phyloP scores from a whole-genome alignment of 495 filamentous ascomycete genomes.

The Thermothielavioides terrestris region DNA sequence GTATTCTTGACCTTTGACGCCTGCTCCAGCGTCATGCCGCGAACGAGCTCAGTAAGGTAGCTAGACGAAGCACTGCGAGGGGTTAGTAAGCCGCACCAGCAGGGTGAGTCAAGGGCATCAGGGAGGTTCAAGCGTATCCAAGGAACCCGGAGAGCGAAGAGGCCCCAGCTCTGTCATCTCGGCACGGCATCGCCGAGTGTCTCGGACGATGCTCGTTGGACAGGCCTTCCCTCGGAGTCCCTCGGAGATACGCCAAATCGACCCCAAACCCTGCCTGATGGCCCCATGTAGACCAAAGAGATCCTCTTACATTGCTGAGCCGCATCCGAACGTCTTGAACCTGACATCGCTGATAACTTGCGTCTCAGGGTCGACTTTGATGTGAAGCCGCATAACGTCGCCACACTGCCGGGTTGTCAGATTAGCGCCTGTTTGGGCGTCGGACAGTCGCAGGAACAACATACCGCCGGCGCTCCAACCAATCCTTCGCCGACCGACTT shows the following conservation, averaged over 20 bases:
- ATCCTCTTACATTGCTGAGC: slow-evolving; percentile 62
- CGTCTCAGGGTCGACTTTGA: slow-evolving; percentile 82
- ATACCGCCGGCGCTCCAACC: slow-evolving; percentile 79
- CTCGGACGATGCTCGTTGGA: too few relatives aligned
- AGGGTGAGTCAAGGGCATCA: too few relatives aligned
- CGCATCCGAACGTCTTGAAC: slow-evolving; percentile 91
- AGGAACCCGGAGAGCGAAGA: too few relatives aligned
- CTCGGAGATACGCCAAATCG: neutral
- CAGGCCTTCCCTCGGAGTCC: too few relatives aligned
- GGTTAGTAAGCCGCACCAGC: slow-evolving; percentile 18
- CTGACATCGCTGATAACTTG: slow-evolving; percentile 90
- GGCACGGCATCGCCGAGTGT: too few relatives aligned
- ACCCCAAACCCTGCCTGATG: neutral
- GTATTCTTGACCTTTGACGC: slow-evolving; percentile 88
- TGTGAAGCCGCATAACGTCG: slow-evolving; percentile 99
- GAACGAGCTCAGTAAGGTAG: slow-evolving; percentile 86
- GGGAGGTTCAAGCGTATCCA: too few relatives aligned
- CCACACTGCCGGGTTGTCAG: slow-evolving; percentile 46
- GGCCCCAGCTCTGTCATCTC: too few relatives aligned
- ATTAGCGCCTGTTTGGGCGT: neutral
- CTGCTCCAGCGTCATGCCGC: slow-evolving; percentile 93
- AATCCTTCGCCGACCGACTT: slow-evolving; percentile 90
- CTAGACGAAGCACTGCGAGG: slow-evolving; percentile 43
- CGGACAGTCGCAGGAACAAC: slow-evolving; percentile 15
- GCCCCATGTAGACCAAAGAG: neutral